Conservation (phyloP, 345 rosid species). For the Corchorus capsularis region DNA sequence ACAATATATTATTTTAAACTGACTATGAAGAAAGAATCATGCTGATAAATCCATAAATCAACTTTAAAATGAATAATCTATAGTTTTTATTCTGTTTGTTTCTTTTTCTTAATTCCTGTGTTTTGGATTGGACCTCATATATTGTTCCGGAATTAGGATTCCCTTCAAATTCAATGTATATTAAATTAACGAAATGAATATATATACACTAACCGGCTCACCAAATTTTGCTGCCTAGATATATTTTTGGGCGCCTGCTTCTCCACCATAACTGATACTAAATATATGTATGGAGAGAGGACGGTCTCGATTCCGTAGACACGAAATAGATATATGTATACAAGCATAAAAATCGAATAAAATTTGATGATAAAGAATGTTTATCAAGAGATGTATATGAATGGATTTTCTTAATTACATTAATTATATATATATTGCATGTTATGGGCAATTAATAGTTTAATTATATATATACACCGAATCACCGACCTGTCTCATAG, state of each 20-base stretch:
- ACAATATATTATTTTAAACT: neutral
- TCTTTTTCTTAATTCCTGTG: conserved; percentile 9
- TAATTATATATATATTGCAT: too few species aligned
- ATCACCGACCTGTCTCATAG: too few species aligned
- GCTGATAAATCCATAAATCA: conserved; percentile 22
- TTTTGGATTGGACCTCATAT: neutral
- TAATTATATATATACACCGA: too few species aligned
- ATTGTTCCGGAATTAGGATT: conserved; percentile 20
- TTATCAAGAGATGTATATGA: too few species aligned
- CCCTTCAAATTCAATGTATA: neutral
- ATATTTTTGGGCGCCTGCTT: neutral
- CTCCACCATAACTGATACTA: neutral
- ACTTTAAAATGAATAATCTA: conserved; percentile 24
- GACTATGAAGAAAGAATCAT: conserved; percentile 26
- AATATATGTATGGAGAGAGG: neutral
- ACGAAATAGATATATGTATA: neutral
- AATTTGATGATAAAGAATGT: neutral
- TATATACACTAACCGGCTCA: conserved; percentile 19
- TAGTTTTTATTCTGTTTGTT: conserved; percentile 19
- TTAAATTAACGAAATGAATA: neutral
- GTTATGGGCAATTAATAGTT: too few species aligned
- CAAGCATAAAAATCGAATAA: neutral
- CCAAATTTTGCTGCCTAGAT: conserved; percentile 12
- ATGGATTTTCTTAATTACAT: too few species aligned
- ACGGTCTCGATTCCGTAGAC: conserved; percentile 9